These are phyloP conservation scores for Candida cerambycidarum DNA, from an alignment of 805 yeast genomes.

Conservation along the genomic window DNA sequence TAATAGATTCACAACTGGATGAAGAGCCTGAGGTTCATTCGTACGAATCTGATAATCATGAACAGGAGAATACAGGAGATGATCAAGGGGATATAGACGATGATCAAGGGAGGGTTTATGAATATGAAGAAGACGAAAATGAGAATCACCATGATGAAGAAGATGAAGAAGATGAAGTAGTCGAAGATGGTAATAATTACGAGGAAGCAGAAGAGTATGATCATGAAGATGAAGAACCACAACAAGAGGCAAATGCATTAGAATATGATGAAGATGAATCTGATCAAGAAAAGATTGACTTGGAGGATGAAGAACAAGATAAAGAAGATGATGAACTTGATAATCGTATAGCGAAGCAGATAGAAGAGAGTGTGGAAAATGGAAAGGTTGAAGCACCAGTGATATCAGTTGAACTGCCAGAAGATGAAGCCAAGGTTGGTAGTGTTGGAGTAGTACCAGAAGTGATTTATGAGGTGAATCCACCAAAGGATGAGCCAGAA, in stretches of 20 bases:
- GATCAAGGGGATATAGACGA: neutral
- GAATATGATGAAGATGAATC: too few species aligned
- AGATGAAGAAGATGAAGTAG: neutral
- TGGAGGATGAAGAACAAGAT: neutral
- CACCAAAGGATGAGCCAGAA: neutral
- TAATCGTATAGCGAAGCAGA: too few species aligned
- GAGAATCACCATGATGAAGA: slow-evolving; percentile 1
- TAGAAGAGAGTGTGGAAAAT: too few species aligned
- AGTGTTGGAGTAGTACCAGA: neutral
- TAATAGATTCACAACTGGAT: slow-evolving; percentile 6
- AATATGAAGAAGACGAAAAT: slow-evolving; percentile 1
- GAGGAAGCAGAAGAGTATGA: neutral
- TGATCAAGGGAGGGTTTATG: slow-evolving; percentile 1
- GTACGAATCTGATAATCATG: neutral
- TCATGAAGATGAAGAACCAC: slow-evolving; percentile 3
- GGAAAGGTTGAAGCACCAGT: neutral
- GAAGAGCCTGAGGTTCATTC: neutral
- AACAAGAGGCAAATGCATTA: slow-evolving; percentile 1
- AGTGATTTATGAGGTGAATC: slow-evolving; percentile 1
- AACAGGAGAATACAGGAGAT: neutral
- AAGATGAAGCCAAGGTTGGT: neutral
- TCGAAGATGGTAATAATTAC: neutral
- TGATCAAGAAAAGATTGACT: too few species aligned
- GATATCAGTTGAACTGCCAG: neutral
- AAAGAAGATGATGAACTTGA: slow-evolving; percentile 4